Evolutionary conservation across 31 red algal species (phyloP).

Genomic region (Bonnemaisonia californica): DNA sequence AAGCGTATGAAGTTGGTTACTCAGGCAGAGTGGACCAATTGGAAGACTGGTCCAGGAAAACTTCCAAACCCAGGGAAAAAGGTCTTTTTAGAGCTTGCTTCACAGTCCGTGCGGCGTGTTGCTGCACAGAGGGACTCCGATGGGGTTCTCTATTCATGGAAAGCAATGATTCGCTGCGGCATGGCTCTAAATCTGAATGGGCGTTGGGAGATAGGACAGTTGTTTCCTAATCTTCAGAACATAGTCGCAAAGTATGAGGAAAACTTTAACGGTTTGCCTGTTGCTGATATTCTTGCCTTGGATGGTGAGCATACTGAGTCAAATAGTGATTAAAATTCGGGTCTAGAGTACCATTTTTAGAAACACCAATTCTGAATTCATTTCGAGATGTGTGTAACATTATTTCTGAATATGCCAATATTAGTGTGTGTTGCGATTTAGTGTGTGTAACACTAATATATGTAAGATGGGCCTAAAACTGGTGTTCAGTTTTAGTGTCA

Average conservation of each 20-base stretch:
- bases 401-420: too few relatives aligned
- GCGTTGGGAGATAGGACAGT: constrained; percentile 2
- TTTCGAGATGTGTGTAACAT: too few relatives aligned
- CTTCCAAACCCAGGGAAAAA: neutral
- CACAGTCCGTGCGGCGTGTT: neutral
- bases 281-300: neutral
- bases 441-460: too few relatives aligned
- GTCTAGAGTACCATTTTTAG: too few relatives aligned
- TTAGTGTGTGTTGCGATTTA: too few relatives aligned
- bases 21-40: neutral
- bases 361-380: too few relatives aligned
- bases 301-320: too few relatives aligned
- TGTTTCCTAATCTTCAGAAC: neutral
- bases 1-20: neutral
- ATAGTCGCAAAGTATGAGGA: neutral
- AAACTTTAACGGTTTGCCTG: neutral
- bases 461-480: too few relatives aligned
- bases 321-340: too few relatives aligned
- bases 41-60: too few relatives aligned
- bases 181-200: constrained; percentile 3
- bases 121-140: constrained; percentile 7
- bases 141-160: constrained; percentile 11
- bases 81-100: neutral
- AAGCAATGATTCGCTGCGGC: constrained; percentile 17
- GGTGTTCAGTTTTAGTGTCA: too few relatives aligned